Evolutionary conservation across 306 rosid genomes (phyloP).

Genomic region (Senna siamea): DNA sequence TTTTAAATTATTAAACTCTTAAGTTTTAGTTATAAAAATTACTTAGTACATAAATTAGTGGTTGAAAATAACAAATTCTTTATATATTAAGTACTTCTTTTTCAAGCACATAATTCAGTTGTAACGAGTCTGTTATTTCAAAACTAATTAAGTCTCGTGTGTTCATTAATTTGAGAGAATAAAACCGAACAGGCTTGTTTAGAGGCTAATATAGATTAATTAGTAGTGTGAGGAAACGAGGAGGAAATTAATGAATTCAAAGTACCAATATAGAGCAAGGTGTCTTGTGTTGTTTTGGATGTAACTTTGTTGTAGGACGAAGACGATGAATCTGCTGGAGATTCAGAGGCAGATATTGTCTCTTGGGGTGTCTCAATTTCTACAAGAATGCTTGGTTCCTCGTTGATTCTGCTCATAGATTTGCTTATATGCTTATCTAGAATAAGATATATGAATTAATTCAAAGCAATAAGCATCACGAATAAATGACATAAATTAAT

Average conservation of each 20-base stretch:
- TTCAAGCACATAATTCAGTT: too few relatives aligned
- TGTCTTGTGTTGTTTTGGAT: slow-evolving; percentile 38
- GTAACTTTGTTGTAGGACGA: slow-evolving; percentile 59
- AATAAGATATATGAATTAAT: neutral
- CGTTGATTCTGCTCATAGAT: slow-evolving; percentile 46
- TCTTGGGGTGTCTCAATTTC: slow-evolving; percentile 55
- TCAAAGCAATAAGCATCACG: neutral
- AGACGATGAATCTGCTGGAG: slow-evolving; percentile 64
- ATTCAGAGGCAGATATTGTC: slow-evolving; percentile 52
- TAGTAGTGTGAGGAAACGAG: neutral
- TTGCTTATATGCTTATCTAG: slow-evolving; percentile 55
- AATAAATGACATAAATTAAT: neutral
- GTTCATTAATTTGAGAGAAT: too few relatives aligned
- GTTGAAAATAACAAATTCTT: too few relatives aligned
- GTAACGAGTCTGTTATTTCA: too few relatives aligned
- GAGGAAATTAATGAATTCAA: neutral
- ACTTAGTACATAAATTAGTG: too few relatives aligned
- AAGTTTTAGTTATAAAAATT: too few relatives aligned
- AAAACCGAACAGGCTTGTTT: too few relatives aligned
- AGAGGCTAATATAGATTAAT: too few relatives aligned
- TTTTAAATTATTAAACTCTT: too few relatives aligned
- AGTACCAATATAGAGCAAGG: slow-evolving; percentile 24
- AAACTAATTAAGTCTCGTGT: too few relatives aligned
- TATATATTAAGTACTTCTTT: too few relatives aligned
- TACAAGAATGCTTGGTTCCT: slow-evolving; percentile 47